Conservation (phyloP, 495 filamentous ascomycete species). For the Lophiostoma macrostomum region DNA sequence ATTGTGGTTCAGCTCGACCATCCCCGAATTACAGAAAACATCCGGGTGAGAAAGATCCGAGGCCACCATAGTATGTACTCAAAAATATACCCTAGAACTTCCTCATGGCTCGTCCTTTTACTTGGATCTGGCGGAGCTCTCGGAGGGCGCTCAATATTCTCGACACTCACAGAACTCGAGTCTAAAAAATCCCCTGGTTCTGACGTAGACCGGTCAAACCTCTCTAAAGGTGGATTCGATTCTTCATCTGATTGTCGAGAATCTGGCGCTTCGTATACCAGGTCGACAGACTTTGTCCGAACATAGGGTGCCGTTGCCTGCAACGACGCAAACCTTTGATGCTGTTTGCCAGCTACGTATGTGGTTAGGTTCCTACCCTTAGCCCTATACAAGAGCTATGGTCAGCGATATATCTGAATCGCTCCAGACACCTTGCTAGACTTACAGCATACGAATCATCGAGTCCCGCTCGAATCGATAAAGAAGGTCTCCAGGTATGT, state of each 20-base stretch:
- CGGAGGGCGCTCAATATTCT: not conserved
- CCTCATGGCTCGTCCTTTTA: not conserved
- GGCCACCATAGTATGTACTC: too few relatives aligned
- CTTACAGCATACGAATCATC: constrained; percentile 21
- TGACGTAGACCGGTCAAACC: not conserved
- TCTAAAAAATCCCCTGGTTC: constrained; percentile 10
- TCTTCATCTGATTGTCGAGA: too few relatives aligned
- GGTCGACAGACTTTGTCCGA: too few relatives aligned
- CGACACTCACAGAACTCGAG: not conserved
- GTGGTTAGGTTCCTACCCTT: constrained; percentile 20
- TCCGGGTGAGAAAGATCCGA: too few relatives aligned
- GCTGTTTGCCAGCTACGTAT: constrained; percentile 18
- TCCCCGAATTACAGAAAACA: too few relatives aligned
- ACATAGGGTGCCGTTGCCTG: too few relatives aligned
- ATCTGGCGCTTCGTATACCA: not conserved
- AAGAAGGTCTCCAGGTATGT: not conserved
- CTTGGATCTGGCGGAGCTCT: not conserved
- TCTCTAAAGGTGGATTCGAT: not conserved
- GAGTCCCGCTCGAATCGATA: constrained; percentile 27
- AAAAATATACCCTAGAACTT: too few relatives aligned
- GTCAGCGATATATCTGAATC: too few relatives aligned
- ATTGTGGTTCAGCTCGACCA: too few relatives aligned
- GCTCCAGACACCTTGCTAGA: too few relatives aligned
- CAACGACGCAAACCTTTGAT: not conserved
- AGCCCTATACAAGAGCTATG: too few relatives aligned